Evolutionary conservation across 1,139 yeast species (phyloP), one percentile per base, ranked within the genome.

Genomic region (Nematodospora anomalae): DNA sequence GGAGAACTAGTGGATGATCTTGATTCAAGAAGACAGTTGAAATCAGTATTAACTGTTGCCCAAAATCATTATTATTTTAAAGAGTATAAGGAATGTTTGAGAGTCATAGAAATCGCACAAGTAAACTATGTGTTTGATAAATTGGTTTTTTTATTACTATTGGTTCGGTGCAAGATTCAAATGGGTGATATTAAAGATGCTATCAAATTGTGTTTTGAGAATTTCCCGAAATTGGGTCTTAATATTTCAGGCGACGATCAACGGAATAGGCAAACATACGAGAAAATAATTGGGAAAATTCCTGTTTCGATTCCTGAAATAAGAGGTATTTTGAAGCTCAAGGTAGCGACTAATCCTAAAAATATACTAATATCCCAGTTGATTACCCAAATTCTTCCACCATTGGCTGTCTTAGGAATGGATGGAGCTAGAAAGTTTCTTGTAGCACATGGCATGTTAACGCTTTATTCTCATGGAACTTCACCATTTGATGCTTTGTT

Each of bases 251-350:
- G 33, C 16, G 41, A 39, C 28, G 40, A 37, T 11, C 57, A 62
- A 25, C 44, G 48, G 10, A 46, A 44, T 2, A 44, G 42, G 14
- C 43, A 40, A 10, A 53, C 58, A 26, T 49, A 55, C 10, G 49
- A 52, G 4, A 53, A 49, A 16, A 47, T 67, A 24, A 42, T 51
- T 13, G 55, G 57, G 6, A 57, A 60, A 33, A 54, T 72, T 4
- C 79, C 79, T 0, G 47, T 65, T 3, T 64, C 78, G 1, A 57
- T 69, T 2, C 52, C 63, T 2, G 79, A 74, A 33, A 69, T 76
- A 11, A 50, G 75, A 21, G 54, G 52, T 6, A 49, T 74, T 34
- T 58, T 54, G 4, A 44, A 54, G 1, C 37, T 53, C 4, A 55
- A 57, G 9, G 38, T 40, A 1, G 51, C 64, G 1, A 57, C 58